Evolutionary conservation across 306 rosid species (phyloP).

Genomic region (Crataegus laevigata): DNA sequence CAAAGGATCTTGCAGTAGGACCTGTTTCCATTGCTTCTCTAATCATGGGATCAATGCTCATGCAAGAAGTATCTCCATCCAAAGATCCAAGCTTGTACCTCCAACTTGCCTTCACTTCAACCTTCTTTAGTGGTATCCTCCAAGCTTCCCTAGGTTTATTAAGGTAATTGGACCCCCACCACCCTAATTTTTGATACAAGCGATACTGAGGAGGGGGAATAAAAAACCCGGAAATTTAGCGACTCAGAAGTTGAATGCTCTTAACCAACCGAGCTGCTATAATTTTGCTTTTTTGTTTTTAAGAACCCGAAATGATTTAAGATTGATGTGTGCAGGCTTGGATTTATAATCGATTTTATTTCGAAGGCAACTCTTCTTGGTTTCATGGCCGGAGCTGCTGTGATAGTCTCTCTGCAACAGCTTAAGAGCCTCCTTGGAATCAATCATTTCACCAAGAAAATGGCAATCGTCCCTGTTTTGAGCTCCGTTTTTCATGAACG

Average conservation of each 20-base stretch:
- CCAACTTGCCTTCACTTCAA: constrained; percentile 75
- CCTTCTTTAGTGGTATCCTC: constrained; percentile 79
- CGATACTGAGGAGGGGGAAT: neutral
- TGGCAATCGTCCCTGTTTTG: constrained; percentile 73
- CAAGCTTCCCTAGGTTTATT: constrained; percentile 87
- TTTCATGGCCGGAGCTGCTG: constrained; percentile 96
- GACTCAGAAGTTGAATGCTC: neutral
- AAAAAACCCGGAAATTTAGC: neutral
- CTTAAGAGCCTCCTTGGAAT: constrained; percentile 86
- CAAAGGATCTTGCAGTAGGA: constrained; percentile 90
- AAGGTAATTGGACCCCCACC: constrained; percentile 32
- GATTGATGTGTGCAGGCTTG: constrained; percentile 51
- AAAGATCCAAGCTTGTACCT: constrained; percentile 61
- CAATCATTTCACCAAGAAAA: constrained; percentile 61
- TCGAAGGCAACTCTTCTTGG: constrained; percentile 89
- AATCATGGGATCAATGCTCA: constrained; percentile 77
- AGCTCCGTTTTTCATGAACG: constrained; percentile 56
- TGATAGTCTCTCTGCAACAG: constrained; percentile 88
- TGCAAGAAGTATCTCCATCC: constrained; percentile 72
- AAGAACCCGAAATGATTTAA: neutral
- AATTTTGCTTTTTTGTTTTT: neutral
- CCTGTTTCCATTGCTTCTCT: constrained; percentile 98
- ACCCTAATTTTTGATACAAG: neutral
- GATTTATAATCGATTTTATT: constrained; percentile 84
- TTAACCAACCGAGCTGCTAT: neutral